These are phyloP conservation scores for Amanita rimosa DNA, from an alignment of 768 basidiomycete species.

Conservation along the genomic window DNA sequence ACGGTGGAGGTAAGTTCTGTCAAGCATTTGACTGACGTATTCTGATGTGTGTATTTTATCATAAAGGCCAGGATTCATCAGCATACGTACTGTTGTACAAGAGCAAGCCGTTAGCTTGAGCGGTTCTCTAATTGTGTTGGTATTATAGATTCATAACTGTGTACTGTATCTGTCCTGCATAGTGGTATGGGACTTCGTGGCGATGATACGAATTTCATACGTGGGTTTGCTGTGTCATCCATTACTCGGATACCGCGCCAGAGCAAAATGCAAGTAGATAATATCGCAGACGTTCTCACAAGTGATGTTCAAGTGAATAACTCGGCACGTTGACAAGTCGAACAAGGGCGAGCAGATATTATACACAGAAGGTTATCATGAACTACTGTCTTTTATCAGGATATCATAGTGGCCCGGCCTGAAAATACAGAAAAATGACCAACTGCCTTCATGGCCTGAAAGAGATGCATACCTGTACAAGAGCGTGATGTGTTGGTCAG, in stretches of 20 bases:
- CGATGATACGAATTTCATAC: no score
- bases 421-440: not conserved
- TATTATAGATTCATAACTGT: not conserved
- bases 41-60: not conserved
- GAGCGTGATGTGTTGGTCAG: conserved; percentile 40
- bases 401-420: conserved; percentile 91
- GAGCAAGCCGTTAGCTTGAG: conserved; percentile 32
- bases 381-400: conserved; percentile 17
- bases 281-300: no score
- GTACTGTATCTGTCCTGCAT: not conserved
- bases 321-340: no score
- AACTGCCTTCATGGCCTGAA: not conserved
- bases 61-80: conserved; percentile 54
- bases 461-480: conserved; percentile 51
- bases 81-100: conserved; percentile 87
- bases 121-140: not conserved
- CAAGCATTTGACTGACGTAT: not conserved
- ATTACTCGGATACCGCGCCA: no score
- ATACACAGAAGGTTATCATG: not conserved
- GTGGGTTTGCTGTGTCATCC: no score
- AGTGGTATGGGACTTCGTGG: not conserved
- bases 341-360: no score
- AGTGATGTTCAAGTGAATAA: no score
- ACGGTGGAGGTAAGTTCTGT: conserved; percentile 58
- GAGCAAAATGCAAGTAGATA: no score